Base-by-base conservation (phyloP, 495 filamentous ascomycete species). In the Talaromyces adpressus region DNA sequence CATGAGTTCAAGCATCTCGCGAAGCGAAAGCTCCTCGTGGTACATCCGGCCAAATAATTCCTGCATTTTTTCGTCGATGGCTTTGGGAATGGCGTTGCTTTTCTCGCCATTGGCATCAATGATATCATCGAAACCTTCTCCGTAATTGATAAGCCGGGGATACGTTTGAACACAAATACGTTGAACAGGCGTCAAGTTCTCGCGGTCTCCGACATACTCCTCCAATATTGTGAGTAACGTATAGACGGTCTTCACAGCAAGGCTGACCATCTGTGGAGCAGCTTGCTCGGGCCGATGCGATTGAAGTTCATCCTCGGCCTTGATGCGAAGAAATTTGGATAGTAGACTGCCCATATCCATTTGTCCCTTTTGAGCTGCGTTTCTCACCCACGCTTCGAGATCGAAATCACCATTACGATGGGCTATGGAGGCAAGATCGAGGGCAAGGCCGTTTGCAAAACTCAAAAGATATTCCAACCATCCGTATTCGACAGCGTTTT, bases 1-100 rank as follows among this genome's bases (percentile, higher is more conserved):
- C 66, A 99, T 86, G 54, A 89, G 82, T 62, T 90, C 85, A 62
- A 98, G 85, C 67, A 98, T 86, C 62, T 89, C 83, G 30, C 89
- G 82, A 57, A 96, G 86, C 41, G 93, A 87, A 25, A 90, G 81
- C 65, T 97, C 91, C 60, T 90, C 86, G 64, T 90, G 88, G 70
- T 98, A 98, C 91, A 99, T 96, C 65, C 88, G 88, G 73, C 95
- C 96, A 73, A 96, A 98, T 57, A 96, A 85, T 62, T 96, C 91
- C 69, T 97, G 92, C 94, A 99, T 99, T 70, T 91, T 87, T 64
- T 84, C 87, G 65, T 95, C 90, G 25, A 93, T 88, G 22, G 84
- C 84, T n/a, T 83, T 79, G 0, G 92, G 87, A 22, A 99, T 79
- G 0, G 83, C 81, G 70, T 98, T 95, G 4, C 87, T 86, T 52